Evolutionary conservation across 2,329 filamentous ascomycete species (phyloP).

Genomic region (Aspergillus fumigatiaffinis): DNA sequence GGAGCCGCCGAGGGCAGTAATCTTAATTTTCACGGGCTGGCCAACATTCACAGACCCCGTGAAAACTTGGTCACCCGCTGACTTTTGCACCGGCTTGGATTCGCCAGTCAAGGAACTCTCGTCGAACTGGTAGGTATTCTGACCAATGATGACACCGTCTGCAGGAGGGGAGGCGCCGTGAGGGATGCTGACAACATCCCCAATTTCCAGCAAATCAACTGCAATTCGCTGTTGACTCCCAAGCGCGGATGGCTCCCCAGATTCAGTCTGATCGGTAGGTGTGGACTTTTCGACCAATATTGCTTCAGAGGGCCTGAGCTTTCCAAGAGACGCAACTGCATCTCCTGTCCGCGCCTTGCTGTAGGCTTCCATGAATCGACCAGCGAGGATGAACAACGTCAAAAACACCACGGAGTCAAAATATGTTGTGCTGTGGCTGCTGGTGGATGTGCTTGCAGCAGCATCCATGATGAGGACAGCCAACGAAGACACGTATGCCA

Average conservation of each 20-base stretch:
- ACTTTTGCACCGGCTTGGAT: slow-evolving; percentile 44
- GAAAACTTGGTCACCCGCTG: slow-evolving; percentile 40
- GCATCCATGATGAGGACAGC: slow-evolving; percentile 66
- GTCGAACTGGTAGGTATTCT: slow-evolving; percentile 68
- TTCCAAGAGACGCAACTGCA: slow-evolving; percentile 74
- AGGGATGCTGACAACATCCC: slow-evolving; percentile 69
- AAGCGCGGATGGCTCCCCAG: not conserved
- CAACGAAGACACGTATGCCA: slow-evolving; percentile 81
- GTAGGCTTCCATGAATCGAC: slow-evolving; percentile 65
- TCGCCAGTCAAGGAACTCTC: slow-evolving; percentile 78
- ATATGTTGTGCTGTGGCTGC: slow-evolving; percentile 61
- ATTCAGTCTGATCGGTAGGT: not conserved
- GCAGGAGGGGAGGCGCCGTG: slow-evolving; percentile 81
- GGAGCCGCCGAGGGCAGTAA: slow-evolving; percentile 44
- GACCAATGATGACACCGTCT: slow-evolving; percentile 61
- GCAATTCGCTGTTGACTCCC: slow-evolving; percentile 43
- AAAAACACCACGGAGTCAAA: slow-evolving; percentile 93
- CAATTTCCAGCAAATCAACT: slow-evolving; percentile 69
- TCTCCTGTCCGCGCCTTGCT: slow-evolving; percentile 89
- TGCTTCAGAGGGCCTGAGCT: slow-evolving; percentile 72
- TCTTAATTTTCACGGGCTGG: slow-evolving; percentile 40
- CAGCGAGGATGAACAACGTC: slow-evolving; percentile 77
- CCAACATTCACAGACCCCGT: slow-evolving; percentile 48
- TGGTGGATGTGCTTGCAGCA: slow-evolving; percentile 30
- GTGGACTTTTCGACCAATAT: slow-evolving; percentile 52